A percentile compares a stretch with the other conserved stretches of the same genome.
Evolutionary conservation across 306 rosid species (phyloP).

Genomic region (Trichosanthes cucumerina): DNA sequence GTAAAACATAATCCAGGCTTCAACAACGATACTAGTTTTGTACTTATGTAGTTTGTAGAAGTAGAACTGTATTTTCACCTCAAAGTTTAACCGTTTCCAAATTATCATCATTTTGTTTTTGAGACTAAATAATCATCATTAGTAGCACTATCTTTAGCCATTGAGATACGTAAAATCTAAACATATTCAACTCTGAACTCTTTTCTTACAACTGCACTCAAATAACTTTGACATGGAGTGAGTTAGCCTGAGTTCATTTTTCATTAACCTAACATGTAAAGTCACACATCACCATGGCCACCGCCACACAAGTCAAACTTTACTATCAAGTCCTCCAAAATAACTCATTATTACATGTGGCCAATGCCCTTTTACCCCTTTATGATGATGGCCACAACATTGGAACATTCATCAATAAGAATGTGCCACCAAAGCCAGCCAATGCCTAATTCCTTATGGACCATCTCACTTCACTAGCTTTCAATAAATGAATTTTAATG

Average conservation of each 20-base stretch:
- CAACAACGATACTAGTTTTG: background rate
- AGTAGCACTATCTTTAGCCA: background rate
- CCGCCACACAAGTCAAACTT: background rate
- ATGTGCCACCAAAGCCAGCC: conserved; percentile 5
- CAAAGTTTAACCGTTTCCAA: background rate
- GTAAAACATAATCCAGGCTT: background rate
- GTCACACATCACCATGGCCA: background rate
- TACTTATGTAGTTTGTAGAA: no score
- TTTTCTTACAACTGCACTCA: no score
- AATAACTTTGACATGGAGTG: background rate
- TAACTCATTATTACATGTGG: background rate
- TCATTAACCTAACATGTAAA: no score
- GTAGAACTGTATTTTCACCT: background rate
- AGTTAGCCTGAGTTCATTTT: no score
- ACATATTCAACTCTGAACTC: no score
- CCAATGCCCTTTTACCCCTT: background rate
- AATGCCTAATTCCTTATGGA: background rate
- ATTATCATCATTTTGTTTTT: background rate
- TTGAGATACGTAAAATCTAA: no score
- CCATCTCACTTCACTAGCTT: background rate
- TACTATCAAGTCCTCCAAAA: background rate
- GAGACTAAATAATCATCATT: background rate
- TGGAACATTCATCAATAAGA: background rate
- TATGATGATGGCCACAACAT: background rate
- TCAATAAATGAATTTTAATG: background rate